Percentiles rank a stretch among this genome's conserved stretches.
Evolutionary conservation across 2,329 filamentous ascomycete species (phyloP).

Genomic region (Nemania diffusa): DNA sequence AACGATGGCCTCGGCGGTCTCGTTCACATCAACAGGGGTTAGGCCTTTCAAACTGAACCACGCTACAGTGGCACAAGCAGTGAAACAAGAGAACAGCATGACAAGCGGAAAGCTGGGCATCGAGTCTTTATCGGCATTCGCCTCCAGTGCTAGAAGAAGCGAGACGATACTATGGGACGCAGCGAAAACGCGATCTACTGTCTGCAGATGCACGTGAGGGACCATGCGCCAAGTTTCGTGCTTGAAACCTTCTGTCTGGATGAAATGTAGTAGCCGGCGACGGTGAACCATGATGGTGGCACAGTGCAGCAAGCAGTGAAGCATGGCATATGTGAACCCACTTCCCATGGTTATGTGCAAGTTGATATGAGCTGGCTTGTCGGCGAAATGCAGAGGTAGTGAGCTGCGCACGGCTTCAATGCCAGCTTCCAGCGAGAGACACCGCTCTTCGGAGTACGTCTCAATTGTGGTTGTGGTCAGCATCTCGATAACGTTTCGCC

Average conservation of each 20-base stretch:
- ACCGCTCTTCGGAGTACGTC: slow-evolving; percentile 65
- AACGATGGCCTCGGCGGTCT: slow-evolving; percentile 67
- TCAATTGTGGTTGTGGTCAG: slow-evolving; percentile 64
- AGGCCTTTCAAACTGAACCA: slow-evolving; percentile 71
- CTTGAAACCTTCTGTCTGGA: slow-evolving; percentile 63
- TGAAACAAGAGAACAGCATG: slow-evolving; percentile 72
- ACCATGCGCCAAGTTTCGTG: slow-evolving; percentile 64
- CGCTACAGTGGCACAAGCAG: slow-evolving; percentile 68
- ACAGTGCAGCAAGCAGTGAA: slow-evolving; percentile 70
- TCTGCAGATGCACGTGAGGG: slow-evolving; percentile 60
- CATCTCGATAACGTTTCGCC: slow-evolving; percentile 71
- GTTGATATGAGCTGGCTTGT: slow-evolving; percentile 70
- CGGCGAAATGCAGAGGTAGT: slow-evolving; percentile 68
- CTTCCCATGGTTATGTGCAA: slow-evolving; percentile 73
- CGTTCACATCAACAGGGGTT: slow-evolving; percentile 65
- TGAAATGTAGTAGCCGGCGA: slow-evolving; percentile 67
- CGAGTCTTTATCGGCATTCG: slow-evolving; percentile 66
- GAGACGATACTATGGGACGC: slow-evolving; percentile 69
- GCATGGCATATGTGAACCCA: slow-evolving; percentile 70
- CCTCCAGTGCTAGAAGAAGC: slow-evolving; percentile 65
- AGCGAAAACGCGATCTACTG: slow-evolving; percentile 66
- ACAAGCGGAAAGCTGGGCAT: slow-evolving; percentile 71
- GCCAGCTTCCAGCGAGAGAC: slow-evolving; percentile 61
- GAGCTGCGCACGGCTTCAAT: slow-evolving; percentile 66
- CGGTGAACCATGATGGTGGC: slow-evolving; percentile 70